Conservation (phyloP, 2,329 filamentous ascomycete species). For the Juglanconis sp. region DNA sequence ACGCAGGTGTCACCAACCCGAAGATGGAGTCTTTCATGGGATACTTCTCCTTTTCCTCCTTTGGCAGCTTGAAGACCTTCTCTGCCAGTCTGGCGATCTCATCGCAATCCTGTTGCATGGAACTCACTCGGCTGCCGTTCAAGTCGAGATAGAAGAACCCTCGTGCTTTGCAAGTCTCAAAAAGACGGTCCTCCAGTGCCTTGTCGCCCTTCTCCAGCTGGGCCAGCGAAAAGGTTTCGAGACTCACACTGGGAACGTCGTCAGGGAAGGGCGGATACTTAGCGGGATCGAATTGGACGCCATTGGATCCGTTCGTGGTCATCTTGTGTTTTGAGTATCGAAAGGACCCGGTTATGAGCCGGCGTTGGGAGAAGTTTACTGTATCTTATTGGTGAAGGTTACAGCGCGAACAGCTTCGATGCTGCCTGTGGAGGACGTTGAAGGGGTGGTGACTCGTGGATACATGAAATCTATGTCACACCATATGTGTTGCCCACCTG, state of each 20-base stretch:
- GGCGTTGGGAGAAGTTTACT: too few species aligned
- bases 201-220: slow-evolving; percentile 17
- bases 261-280: slow-evolving; percentile 14
- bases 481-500: too few species aligned
- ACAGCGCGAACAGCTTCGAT: too few species aligned
- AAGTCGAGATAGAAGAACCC: slow-evolving; percentile 22
- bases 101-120: slow-evolving; percentile 16
- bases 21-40: slow-evolving; percentile 14
- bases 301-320: neutral
- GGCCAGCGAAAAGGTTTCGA: slow-evolving; percentile 17
- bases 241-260: slow-evolving; percentile 12
- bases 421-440: too few species aligned
- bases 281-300: neutral
- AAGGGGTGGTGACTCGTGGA: neutral
- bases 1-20: slow-evolving; percentile 2
- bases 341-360: too few species aligned
- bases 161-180: slow-evolving; percentile 15
- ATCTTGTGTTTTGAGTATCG: neutral
- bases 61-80: slow-evolving; percentile 15
- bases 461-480: too few species aligned
- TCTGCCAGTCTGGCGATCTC: slow-evolving; percentile 15
- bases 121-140: slow-evolving; percentile 9
- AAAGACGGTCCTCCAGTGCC: slow-evolving; percentile 10
- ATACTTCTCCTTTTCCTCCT: slow-evolving; percentile 17
- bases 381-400: too few species aligned